phyloP scores from a whole-genome alignment of 345 rosid genomes.

The Heritiera fomes region DNA sequence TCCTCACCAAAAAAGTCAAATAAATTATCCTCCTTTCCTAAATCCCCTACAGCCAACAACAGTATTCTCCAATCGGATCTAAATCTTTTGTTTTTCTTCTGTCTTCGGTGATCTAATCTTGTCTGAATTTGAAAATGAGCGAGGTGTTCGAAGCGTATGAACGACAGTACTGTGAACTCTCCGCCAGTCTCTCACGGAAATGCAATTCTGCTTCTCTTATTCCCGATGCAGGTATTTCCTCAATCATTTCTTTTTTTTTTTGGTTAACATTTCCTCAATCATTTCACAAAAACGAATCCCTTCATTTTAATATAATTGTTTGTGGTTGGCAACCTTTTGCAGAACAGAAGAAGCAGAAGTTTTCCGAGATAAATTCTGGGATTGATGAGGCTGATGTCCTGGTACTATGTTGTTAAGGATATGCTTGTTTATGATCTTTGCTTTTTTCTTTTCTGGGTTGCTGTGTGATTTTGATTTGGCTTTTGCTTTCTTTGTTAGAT shows the following conservation, averaged over 20 bases:
- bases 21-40: background rate
- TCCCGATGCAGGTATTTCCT: slow-evolving; percentile 46
- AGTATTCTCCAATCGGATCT: slow-evolving; percentile 10
- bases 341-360: slow-evolving; percentile 60
- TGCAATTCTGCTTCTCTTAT: slow-evolving; percentile 63
- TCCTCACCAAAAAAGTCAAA: too few relatives aligned
- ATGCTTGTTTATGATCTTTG: background rate
- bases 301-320: background rate
- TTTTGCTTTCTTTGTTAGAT: slow-evolving; percentile 37
- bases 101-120: background rate
- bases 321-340: slow-evolving; percentile 18
- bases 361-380: slow-evolving; percentile 65
- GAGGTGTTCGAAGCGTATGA: slow-evolving; percentile 88
- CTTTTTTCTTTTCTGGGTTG: background rate
- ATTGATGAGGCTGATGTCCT: slow-evolving; percentile 83
- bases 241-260: slow-evolving; percentile 6
- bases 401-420: slow-evolving; percentile 39
- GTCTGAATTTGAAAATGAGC: slow-evolving; percentile 53
- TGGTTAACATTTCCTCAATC: slow-evolving; percentile 5
- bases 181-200: slow-evolving; percentile 75
- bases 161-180: slow-evolving; percentile 92
- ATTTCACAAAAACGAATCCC: background rate
- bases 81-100: background rate
- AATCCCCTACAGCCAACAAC: background rate
- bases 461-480: background rate